phyloP scores from a whole-genome alignment of 352 stramenopile genomes.

The Peronospora tabacina region DNA sequence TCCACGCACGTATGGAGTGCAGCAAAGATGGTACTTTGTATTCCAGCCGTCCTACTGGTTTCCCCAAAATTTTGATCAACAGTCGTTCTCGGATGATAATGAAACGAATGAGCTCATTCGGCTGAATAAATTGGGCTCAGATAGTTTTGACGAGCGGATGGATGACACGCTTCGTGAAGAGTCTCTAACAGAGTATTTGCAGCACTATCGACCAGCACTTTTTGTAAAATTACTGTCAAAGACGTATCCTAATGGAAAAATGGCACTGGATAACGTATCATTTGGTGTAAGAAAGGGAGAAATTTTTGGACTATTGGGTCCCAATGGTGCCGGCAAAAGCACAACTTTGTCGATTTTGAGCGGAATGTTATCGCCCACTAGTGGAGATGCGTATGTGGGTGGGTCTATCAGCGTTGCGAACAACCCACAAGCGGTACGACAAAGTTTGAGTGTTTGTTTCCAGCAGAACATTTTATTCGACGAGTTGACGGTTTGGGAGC shows the following conservation, averaged over 20 bases:
- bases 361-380: slow-evolving; percentile 81
- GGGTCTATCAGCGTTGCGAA: slow-evolving; percentile 40
- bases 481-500: slow-evolving; percentile 66
- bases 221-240: slow-evolving; percentile 56
- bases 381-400: slow-evolving; percentile 56
- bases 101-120: slow-evolving; percentile 15
- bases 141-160: slow-evolving; percentile 21
- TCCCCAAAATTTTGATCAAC: slow-evolving; percentile 6
- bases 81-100: slow-evolving; percentile 14
- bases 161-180: slow-evolving; percentile 66
- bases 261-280: slow-evolving; percentile 76
- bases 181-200: slow-evolving; percentile 44
- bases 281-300: slow-evolving; percentile 87
- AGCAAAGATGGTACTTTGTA: slow-evolving; percentile 91
- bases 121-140: slow-evolving; percentile 23
- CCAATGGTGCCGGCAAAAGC: slow-evolving; percentile 93
- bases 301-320: slow-evolving; percentile 89
- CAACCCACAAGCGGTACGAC: slow-evolving; percentile 44
- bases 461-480: slow-evolving; percentile 82
- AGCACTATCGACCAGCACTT: slow-evolving; percentile 47
- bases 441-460: slow-evolving; percentile 77
- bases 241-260: slow-evolving; percentile 64
- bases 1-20: slow-evolving; percentile 86
- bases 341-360: slow-evolving; percentile 95
- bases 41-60: slow-evolving; percentile 83